phyloP scores from a whole-genome alignment of 805 yeast genomes.

The Sungouiozyma intestinalis region DNA sequence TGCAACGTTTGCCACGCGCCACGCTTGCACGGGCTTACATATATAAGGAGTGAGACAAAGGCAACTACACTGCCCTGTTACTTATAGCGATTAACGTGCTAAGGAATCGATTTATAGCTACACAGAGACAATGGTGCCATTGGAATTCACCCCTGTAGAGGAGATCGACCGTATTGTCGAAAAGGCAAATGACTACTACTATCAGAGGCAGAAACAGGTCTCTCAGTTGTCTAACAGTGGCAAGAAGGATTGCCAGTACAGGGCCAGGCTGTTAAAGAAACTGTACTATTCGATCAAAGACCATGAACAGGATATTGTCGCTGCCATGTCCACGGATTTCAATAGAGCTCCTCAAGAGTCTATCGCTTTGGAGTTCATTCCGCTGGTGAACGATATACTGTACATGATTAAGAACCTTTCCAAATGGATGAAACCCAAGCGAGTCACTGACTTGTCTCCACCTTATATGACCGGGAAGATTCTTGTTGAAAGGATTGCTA shows the following conservation, averaged over 20 bases:
- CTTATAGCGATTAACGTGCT: no score
- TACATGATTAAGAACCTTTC: constrained; percentile 49
- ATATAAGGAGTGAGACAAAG: no score
- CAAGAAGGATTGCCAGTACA: constrained; percentile 22
- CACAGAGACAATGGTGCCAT: not conserved
- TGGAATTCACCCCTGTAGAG: constrained; percentile 1
- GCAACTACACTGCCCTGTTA: no score
- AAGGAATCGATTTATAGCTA: no score
- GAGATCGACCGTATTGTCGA: constrained; percentile 7
- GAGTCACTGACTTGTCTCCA: constrained; percentile 23
- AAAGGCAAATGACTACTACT: constrained; percentile 9
- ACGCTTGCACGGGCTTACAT: no score
- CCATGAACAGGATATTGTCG: constrained; percentile 41
- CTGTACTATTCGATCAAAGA: constrained; percentile 55
- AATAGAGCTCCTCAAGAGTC: constrained; percentile 58
- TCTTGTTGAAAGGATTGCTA: constrained; percentile 32
- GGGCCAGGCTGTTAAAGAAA: constrained; percentile 56
- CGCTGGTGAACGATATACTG: constrained; percentile 44
- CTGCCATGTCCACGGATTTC: constrained; percentile 58
- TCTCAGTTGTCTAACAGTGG: constrained; percentile 9
- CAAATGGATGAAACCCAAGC: constrained; percentile 48
- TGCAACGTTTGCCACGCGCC: no score
- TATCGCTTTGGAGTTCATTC: constrained; percentile 43
- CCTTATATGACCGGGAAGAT: constrained; percentile 30
- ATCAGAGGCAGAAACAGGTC: constrained; percentile 12